These are phyloP conservation scores for Cardamine chenopodiifolia DNA, from an alignment of 345 rosid genomes.

Conservation along the genomic window DNA sequence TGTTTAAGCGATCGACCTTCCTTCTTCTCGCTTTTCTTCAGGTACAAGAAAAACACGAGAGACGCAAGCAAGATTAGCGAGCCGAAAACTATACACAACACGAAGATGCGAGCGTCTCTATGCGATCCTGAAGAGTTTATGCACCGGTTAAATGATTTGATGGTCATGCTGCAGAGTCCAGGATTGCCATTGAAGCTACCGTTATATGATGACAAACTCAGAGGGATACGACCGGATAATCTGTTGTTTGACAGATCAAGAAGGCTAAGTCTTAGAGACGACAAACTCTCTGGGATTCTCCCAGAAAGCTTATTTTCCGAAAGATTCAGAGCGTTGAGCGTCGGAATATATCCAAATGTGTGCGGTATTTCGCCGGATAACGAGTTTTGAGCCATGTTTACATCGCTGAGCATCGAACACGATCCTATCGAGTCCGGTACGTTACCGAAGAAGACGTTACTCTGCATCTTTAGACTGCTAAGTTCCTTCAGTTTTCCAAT, in stretches of 20 bases:
- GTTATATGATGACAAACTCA: constrained; percentile 68
- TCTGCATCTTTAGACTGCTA: constrained; percentile 62
- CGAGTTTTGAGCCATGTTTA: constrained; percentile 69
- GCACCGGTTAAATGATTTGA: constrained; percentile 61
- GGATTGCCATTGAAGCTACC: constrained; percentile 79
- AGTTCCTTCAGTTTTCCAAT: constrained; percentile 59
- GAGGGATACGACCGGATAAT: constrained; percentile 69
- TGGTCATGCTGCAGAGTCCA: constrained; percentile 65
- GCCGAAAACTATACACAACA: constrained; percentile 58
- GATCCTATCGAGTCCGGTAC: constrained; percentile 71
- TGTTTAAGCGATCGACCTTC: constrained; percentile 56
- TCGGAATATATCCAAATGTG: constrained; percentile 65
- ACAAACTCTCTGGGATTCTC: constrained; percentile 64
- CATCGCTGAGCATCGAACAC: constrained; percentile 57
- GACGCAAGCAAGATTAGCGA: constrained; percentile 52
- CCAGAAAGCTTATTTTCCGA: constrained; percentile 70
- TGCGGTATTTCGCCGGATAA: constrained; percentile 71
- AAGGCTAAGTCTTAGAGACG: constrained; percentile 71
- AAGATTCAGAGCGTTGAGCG: constrained; percentile 72
- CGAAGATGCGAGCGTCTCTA: constrained; percentile 48
- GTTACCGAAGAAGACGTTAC: constrained; percentile 59
- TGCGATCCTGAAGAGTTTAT: constrained; percentile 49
- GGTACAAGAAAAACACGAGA: constrained; percentile 56
- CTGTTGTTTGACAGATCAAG: constrained; percentile 77
- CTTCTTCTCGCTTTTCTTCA: constrained; percentile 59